Base-by-base conservation (phyloP, 2,329 filamentous ascomycete genomes). In the Septoria petroselini region DNA sequence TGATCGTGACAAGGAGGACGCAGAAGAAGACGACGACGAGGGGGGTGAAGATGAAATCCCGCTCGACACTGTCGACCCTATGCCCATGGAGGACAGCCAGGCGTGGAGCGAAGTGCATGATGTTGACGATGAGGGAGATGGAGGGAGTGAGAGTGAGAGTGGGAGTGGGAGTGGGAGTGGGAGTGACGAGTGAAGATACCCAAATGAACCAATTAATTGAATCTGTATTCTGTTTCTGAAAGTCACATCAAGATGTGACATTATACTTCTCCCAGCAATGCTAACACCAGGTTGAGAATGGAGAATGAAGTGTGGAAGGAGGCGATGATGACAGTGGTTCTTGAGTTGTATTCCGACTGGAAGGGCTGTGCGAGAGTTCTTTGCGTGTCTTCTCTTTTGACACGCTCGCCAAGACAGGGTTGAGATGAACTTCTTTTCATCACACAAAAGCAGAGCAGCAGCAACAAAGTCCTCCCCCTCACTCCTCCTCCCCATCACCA, bases 1-100 rank as follows among this genome's bases (percentile, higher is more conserved):
- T 1, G 55, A 61, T 11, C 58, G 58, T 19, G 59, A 62, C 37
- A 48, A 48, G 48, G 39, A 45, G 25, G n/a, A n/a, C n/a, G 47
- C 48, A 53, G 30, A 45, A 12, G 53, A 49, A 18, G 52, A 54
- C 7, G 53, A 55, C 29, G 41, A 49, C n/a, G 50, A 55, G 12
- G 50, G 48, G 18, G 45, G 43, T 29, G 45, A 51, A 30, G 50
- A 55, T 27, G 52, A 53, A 40, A 47, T 37, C n/a, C 19, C 41
- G 7, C 50, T 62, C 34, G 55, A 51, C 21, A 43, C 51, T 21
- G 51, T 64, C 14, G 60, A 64, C 27, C 62, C 59, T 23, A 64
- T 60, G 60, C 55, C 68, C 1, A 55, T 63, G 23, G 65, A 61
- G 9, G 58, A 62, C 35, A 54, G 53, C 27, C 54, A 55, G 15